These are phyloP conservation scores for Fraxinus xanthoxyloides DNA, from an alignment of 305 asterid species.

Conservation along the genomic window DNA sequence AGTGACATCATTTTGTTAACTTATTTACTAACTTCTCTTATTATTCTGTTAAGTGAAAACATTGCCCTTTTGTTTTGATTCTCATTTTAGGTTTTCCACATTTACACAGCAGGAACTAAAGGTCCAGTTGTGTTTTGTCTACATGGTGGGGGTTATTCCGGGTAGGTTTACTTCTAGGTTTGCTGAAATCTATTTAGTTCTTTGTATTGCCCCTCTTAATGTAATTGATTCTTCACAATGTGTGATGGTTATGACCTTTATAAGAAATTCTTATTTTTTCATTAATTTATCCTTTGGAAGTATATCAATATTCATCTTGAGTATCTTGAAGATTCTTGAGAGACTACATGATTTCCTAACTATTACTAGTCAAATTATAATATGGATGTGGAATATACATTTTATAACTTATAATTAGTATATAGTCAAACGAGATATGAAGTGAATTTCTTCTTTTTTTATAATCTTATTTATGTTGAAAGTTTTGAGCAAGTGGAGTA, in stretches of 20 bases:
- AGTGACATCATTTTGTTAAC: conserved; percentile 31
- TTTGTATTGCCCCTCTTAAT: background rate
- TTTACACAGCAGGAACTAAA: conserved; percentile 75
- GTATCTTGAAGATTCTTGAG: background rate
- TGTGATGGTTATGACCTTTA: background rate
- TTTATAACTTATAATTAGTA: background rate
- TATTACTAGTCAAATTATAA: background rate
- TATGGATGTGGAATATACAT: background rate
- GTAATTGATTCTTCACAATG: background rate
- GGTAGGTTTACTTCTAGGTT: conserved; percentile 47
- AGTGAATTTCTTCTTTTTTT: background rate
- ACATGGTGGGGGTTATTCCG: conserved; percentile 98
- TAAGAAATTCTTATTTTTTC: background rate
- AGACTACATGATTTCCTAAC: background rate
- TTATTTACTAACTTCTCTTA: background rate
- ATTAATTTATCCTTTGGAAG: background rate
- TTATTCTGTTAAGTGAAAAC: conserved; percentile 20
- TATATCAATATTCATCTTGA: background rate
- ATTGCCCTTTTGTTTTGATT: conserved; percentile 21
- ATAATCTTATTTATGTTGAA: background rate
- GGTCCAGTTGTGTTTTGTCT: conserved; percentile 92
- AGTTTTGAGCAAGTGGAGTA: background rate
- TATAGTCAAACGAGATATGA: background rate
- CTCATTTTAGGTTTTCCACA: conserved; percentile 75
- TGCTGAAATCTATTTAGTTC: background rate